These are phyloP conservation scores for Metschnikowia anglica DNA, from an alignment of 805 yeast genomes.

Conservation along the genomic window DNA sequence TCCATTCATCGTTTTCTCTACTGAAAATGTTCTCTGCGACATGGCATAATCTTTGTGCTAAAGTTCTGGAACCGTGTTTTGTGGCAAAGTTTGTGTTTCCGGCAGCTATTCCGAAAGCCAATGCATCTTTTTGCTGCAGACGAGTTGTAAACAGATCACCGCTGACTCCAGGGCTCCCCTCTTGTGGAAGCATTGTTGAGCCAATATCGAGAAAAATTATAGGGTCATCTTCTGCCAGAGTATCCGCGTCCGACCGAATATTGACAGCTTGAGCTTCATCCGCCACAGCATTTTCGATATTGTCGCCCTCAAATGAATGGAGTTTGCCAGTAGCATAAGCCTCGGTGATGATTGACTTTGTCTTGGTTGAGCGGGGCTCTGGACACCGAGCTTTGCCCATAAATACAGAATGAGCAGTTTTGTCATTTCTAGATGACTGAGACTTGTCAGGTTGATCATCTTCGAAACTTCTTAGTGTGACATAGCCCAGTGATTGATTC, in stretches of 20 bases:
- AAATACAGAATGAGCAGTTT: too few relatives aligned
- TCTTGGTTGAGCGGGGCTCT: too few relatives aligned
- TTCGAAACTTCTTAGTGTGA: too few relatives aligned
- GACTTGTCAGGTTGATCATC: too few relatives aligned
- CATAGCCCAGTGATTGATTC: not conserved
- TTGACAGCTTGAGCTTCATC: too few relatives aligned
- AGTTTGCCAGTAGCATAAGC: too few relatives aligned
- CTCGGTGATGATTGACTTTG: too few relatives aligned
- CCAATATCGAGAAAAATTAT: not conserved
- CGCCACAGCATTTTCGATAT: too few relatives aligned
- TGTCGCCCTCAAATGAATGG: too few relatives aligned
- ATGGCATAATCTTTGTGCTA: not conserved
- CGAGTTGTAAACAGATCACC: not conserved
- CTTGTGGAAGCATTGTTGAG: not conserved
- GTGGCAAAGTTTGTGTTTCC: not conserved
- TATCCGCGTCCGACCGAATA: too few relatives aligned
- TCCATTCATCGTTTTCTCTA: not conserved
- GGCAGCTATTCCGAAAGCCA: not conserved
- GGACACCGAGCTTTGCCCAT: too few relatives aligned
- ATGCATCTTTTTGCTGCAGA: not conserved
- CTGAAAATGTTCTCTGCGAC: not conserved
- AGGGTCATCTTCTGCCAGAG: not conserved
- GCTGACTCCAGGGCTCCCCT: not conserved
- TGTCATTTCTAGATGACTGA: not conserved
- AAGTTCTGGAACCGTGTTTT: not conserved